Base-by-base conservation (phyloP, 2,329 filamentous ascomycete genomes). In the Stagonosporopsis cucurbitacearum region DNA sequence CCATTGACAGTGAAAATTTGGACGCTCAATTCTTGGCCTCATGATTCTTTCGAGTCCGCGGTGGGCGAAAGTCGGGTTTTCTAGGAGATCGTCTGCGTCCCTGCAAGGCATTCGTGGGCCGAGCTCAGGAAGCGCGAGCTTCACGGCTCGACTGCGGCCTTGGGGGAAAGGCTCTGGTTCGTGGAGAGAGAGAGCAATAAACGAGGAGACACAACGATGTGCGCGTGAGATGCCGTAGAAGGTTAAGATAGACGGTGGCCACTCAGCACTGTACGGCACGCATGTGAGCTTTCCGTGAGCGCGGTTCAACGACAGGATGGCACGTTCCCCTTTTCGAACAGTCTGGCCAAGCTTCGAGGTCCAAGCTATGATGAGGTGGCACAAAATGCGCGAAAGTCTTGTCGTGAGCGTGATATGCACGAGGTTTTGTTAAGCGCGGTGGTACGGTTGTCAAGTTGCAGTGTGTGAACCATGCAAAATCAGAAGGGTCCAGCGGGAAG, bases 1-100 rank as follows among this genome's bases (percentile, higher is more conserved):
- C 42, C 13, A 35, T 15, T 28, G 44, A 48, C 8, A 48, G 48
- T 57, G 54, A 57, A 57, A 57, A 57, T 48, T 52, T 30, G 48
- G 43, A 43, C 25, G 37, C 48, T 48, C 54, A 52, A 35, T 32
- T 19, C 54, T 57, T 57, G 48, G 48, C 48, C 26, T 55, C 15
- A 32, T 26, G n/a, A 30, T 23, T 50, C 26, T n/a, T 36, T 39
- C 35, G 23, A 41, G 46, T 17, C 41, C 28, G 8, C 20, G n/a
- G 26, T 26, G 33, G 26, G 45, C 33, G 22, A 37, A 19, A 20
- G 22, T 50, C 52, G 52, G 46, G 46, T 41, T 25, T 50, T 55
- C 52, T 33, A 50, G 40, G 41, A 50, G 41, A 46, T 50, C 46
- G 36, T 46, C 41, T 46, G 28, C 41, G 35, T 42, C 50, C 28